Conservation (phyloP, 2,329 filamentous ascomycete species). For the Thelonectria rubi region DNA sequence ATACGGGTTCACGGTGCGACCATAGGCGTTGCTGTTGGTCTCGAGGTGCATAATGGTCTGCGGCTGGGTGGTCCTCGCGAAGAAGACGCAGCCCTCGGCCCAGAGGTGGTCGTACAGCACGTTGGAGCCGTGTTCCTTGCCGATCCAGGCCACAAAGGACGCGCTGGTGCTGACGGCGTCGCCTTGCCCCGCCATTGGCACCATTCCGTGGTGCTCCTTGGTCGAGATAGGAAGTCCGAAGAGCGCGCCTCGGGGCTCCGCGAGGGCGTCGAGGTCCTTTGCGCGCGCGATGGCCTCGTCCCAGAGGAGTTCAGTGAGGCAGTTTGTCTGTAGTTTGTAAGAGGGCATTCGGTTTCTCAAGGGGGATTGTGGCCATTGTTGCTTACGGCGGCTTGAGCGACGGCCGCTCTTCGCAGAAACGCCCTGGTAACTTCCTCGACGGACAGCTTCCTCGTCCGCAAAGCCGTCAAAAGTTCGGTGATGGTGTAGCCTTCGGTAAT, state of each 20-base stretch:
- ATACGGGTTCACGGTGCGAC: constrained; percentile 69
- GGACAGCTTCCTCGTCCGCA: constrained; percentile 33
- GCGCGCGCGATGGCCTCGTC: constrained; percentile 48
- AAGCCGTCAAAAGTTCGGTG: constrained; percentile 31
- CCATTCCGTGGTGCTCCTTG: constrained; percentile 50
- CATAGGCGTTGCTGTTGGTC: constrained; percentile 70
- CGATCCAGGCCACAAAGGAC: constrained; percentile 45
- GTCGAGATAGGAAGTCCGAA: constrained; percentile 49
- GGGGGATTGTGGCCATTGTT: not conserved
- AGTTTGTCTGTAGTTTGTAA: constrained; percentile 44
- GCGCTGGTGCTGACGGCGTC: constrained; percentile 38
- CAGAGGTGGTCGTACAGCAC: constrained; percentile 44
- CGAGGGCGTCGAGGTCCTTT: constrained; percentile 45
- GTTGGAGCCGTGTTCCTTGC: constrained; percentile 46
- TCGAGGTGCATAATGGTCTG: constrained; percentile 66
- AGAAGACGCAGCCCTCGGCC: constrained; percentile 46
- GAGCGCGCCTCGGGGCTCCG: constrained; percentile 45
- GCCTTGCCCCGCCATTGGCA: constrained; percentile 36
- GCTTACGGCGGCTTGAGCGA: constrained; percentile 41
- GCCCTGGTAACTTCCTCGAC: constrained; percentile 43
- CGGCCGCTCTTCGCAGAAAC: constrained; percentile 38
- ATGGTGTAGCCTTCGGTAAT: constrained; percentile 43
- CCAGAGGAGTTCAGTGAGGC: constrained; percentile 47
- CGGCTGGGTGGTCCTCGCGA: constrained; percentile 75
- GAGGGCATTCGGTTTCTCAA: not conserved